A percentile compares a stretch with the other conserved stretches of the same genome.
Conservation (phyloP, 2,329 filamentous ascomycete genomes). For the Biscogniauxia mediterranea region DNA sequence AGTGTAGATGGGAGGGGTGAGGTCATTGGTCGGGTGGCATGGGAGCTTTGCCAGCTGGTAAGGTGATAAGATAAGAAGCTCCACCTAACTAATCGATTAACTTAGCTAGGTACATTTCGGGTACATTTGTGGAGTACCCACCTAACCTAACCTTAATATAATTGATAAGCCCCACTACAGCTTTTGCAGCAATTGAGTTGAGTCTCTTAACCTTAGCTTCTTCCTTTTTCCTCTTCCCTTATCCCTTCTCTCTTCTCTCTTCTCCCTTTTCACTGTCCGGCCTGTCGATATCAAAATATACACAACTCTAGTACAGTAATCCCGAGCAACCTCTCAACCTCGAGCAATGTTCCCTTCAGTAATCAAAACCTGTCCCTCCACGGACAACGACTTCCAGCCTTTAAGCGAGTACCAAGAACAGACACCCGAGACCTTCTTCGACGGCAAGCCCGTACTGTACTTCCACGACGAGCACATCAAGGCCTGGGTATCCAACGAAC, state of each 20-base stretch:
- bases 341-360: constrained; percentile 48
- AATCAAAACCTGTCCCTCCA: constrained; percentile 55
- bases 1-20: too few species aligned
- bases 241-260: not conserved
- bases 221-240: not conserved
- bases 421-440: constrained; percentile 71
- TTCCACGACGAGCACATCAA: constrained; percentile 57
- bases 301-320: too few species aligned
- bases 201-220: too few species aligned
- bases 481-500: constrained; percentile 55
- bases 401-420: constrained; percentile 69
- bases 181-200: not conserved
- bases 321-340: too few species aligned
- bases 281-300: not conserved
- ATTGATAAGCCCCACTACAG: not conserved
- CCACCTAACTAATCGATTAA: too few species aligned
- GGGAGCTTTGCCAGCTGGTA: not conserved
- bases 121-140: too few species aligned
- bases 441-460: constrained; percentile 69
- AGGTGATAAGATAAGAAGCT: not conserved
- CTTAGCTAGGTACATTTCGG: too few species aligned
- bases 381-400: constrained; percentile 56
- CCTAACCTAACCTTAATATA: too few species aligned
- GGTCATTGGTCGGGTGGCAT: too few species aligned
- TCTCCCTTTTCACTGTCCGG: too few species aligned